These are phyloP conservation scores for Pichia manshurica DNA, from an alignment of 805 yeast species.

Conservation along the genomic window DNA sequence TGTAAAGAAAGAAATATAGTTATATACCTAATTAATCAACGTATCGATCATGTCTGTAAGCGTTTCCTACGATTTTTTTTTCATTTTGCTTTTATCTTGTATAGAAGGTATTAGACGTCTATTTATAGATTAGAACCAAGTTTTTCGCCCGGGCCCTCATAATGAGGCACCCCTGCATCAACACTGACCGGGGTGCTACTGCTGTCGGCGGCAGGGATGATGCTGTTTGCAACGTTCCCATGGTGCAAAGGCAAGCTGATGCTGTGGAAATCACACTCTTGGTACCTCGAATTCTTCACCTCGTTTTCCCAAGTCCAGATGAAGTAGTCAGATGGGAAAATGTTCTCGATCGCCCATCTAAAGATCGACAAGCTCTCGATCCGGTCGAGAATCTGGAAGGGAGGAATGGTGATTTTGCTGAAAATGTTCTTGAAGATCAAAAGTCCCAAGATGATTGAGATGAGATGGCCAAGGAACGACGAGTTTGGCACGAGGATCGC, in stretches of 20 bases:
- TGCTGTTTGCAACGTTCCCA: neutral
- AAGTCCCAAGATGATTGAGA: slow-evolving; percentile 64
- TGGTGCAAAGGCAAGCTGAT: slow-evolving; percentile 5
- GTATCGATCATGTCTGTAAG: neutral
- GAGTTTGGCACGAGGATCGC: slow-evolving; percentile 57
- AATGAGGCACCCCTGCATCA: neutral
- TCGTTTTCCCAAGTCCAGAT: slow-evolving; percentile 11
- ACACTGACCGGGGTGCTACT: too few species aligned
- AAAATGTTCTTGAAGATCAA: slow-evolving; percentile 53
- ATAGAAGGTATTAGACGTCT: too few species aligned
- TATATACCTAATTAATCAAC: too few species aligned
- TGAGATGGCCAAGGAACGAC: slow-evolving; percentile 68
- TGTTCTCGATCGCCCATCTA: slow-evolving; percentile 3
- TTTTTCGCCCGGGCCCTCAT: neutral
- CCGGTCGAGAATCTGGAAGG: slow-evolving; percentile 54
- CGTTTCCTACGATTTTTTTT: neutral
- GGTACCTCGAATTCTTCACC: slow-evolving; percentile 2
- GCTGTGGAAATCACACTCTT: neutral
- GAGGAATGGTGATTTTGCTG: slow-evolving; percentile 54
- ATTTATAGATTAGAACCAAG: neutral
- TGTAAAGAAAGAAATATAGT: neutral
- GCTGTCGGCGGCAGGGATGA: too few species aligned
- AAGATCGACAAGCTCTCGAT: slow-evolving; percentile 41
- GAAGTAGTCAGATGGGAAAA: slow-evolving; percentile 8
- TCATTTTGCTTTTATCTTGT: neutral